phyloP scores from a whole-genome alignment of 2,329 filamentous ascomycete species.

The Fusarium subtropicale region DNA sequence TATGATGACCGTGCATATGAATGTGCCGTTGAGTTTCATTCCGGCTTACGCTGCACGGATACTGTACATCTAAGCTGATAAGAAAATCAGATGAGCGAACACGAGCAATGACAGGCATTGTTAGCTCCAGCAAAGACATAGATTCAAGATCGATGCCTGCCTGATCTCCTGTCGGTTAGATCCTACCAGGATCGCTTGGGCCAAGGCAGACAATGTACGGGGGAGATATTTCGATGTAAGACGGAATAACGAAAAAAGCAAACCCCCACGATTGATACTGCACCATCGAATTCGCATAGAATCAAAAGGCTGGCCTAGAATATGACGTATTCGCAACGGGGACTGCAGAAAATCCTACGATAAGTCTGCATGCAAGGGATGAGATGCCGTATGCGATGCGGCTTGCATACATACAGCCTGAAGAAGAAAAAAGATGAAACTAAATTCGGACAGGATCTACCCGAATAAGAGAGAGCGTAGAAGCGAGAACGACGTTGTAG shows the following conservation, averaged over 20 bases:
- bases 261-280: neutral
- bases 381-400: constrained; percentile 19
- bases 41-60: neutral
- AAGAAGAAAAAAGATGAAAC: neutral
- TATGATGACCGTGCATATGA: neutral
- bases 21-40: neutral
- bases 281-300: constrained; percentile 1
- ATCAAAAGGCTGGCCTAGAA: neutral
- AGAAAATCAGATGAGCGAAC: constrained; percentile 24
- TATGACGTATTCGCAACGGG: constrained; percentile 1
- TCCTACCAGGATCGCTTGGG: constrained; percentile 13
- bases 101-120: constrained; percentile 30
- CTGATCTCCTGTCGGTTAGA: constrained; percentile 21
- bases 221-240: neutral
- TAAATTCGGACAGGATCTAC: constrained; percentile 19
- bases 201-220: neutral
- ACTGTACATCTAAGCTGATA: neutral
- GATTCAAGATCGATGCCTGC: constrained; percentile 20
- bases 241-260: neutral
- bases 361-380: neutral
- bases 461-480: constrained; percentile 35
- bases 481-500: constrained; percentile 7
- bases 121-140: constrained; percentile 16
- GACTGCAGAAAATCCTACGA: neutral
- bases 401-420: constrained; percentile 16